Conservation (phyloP, 306 rosid genomes). For the Dalbergia oliveri region DNA sequence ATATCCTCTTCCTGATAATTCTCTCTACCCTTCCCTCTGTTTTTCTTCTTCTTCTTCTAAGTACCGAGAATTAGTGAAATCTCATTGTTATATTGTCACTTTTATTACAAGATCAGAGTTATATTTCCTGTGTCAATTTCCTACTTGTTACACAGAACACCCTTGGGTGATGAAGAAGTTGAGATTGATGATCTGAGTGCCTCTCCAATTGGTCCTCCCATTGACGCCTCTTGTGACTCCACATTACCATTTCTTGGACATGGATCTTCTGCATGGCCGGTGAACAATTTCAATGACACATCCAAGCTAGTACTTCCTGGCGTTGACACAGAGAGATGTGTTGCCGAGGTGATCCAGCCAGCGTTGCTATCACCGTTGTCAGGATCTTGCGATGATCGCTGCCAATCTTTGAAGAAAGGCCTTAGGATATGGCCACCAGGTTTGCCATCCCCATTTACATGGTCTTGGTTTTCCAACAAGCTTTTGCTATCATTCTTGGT, state of each 20-base stretch:
- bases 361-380: slow-evolving; percentile 53
- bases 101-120: not conserved
- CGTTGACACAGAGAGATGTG: slow-evolving; percentile 77
- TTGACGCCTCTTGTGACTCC: slow-evolving; percentile 71
- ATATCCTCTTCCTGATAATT: no score
- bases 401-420: slow-evolving; percentile 97
- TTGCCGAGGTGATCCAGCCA: slow-evolving; percentile 52
- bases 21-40: no score
- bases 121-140: no score
- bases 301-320: slow-evolving; percentile 64
- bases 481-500: slow-evolving; percentile 56
- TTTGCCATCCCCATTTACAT: slow-evolving; percentile 57
- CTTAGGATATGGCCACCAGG: slow-evolving; percentile 77
- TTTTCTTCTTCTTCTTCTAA: no score
- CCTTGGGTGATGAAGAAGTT: slow-evolving; percentile 74
- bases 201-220: slow-evolving; percentile 99
- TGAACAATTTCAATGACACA: slow-evolving; percentile 83
- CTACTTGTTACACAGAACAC: slow-evolving; percentile 56
- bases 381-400: slow-evolving; percentile 68
- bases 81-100: not conserved
- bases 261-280: slow-evolving; percentile 69
- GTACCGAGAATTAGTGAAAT: no score
- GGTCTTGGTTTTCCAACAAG: slow-evolving; percentile 42
- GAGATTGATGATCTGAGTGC: slow-evolving; percentile 83
- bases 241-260: slow-evolving; percentile 51